phyloP scores from a whole-genome alignment of 192 early-diverging fungal genomes.

The Rhizophagus prolifer region DNA sequence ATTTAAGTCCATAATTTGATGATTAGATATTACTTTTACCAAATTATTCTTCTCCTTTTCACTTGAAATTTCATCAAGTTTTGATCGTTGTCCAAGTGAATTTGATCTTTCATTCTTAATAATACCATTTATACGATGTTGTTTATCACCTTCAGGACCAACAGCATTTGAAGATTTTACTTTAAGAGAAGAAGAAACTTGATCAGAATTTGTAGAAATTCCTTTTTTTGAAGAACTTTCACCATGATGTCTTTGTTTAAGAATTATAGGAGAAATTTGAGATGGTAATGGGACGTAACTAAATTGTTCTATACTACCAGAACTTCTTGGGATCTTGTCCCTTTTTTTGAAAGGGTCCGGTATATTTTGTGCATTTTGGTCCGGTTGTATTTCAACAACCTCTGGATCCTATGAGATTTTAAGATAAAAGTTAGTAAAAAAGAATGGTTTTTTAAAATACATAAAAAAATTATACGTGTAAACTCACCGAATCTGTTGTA shows the following conservation, averaged over 20 bases:
- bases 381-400: constrained; percentile 2
- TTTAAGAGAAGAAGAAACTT: background rate
- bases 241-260: too few species aligned
- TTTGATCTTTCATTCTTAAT: background rate
- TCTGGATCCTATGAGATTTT: background rate
- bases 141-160: background rate
- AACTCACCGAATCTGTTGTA: constrained; percentile 18
- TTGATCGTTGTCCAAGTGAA: background rate
- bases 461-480: background rate
- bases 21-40: background rate
- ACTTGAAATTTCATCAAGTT: background rate
- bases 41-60: background rate
- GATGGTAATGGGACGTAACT: background rate
- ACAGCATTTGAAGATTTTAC: constrained; percentile 13
- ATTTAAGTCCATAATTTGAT: background rate
- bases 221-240: background rate
- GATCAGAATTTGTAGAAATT: background rate
- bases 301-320: constrained; percentile 1
- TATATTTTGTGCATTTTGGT: background rate
- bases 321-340: constrained; percentile 29
- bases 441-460: too few species aligned
- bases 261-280: too few species aligned
- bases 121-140: background rate
- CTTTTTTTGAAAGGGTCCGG: constrained; percentile 27
- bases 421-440: background rate